Evolutionary conservation across 2,329 filamentous ascomycete species (phyloP), one percentile per base, ranked within the genome.

Genomic region (Pezicula carpinea): DNA sequence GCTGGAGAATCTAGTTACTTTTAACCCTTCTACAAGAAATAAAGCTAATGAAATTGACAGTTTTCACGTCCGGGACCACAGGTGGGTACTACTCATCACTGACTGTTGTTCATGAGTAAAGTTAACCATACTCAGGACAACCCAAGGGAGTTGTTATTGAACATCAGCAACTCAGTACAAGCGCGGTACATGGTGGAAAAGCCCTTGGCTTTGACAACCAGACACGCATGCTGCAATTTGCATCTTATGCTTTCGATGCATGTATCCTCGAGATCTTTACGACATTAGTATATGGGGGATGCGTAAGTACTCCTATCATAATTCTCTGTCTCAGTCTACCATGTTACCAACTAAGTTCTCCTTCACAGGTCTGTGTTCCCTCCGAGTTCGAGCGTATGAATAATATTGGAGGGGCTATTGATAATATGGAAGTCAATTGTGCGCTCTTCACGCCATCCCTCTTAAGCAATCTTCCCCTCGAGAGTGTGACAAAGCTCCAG

Each of bases 271-370:
- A 50, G 17, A 50, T 47, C 22, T 23, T 50, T 10, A 44, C 39
- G n/a, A 50, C 50, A 14, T 29, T 52, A n/a, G 41, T 45, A 23
- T 34, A n/a, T 29, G 50, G 33, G 13, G 48, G 44, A 35, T 33
- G 39, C 21, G 31, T 23, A 23, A 23, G 22, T 23, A 5, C 8
- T 23, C 5, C 22, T 23, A 23, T 23, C 22, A 23, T 23, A 5
- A 23, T 8, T 23, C 5, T 5, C 22, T 8, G 5, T 23, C 22
- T 23, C 22, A n/a, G n/a, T 8, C 22, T 23, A 23, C 22, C 8
- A 23, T 8, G 22, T 23, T 8, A 23, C 5, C 22, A 23, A 23
- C 22, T 23, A 23, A 23, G 22, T 23, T 23, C 22, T 23, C 22
- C 8, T 23, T 34, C 5, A 23, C 22, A 23, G 22, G 18, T 43